A percentile compares a stretch with the other conserved stretches of the same genome.
Conservation (phyloP, 2,329 filamentous ascomycete species). For the Pseudopyricularia cyperi region DNA sequence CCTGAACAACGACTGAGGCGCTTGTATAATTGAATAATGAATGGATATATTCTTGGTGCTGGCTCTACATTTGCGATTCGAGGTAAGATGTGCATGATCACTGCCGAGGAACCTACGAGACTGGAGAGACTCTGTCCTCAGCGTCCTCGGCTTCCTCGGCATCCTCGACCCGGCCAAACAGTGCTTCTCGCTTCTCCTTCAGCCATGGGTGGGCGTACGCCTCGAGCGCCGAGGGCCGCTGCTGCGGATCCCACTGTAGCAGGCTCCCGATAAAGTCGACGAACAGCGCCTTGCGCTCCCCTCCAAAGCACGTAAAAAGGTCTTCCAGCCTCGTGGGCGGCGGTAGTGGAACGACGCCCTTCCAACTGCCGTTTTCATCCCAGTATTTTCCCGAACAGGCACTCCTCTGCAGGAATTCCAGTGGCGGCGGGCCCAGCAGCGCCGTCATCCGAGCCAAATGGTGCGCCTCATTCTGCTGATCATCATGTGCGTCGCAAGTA, state of each 20-base stretch:
- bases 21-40: not conserved
- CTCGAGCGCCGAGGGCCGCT: not conserved
- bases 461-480: not conserved
- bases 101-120: no score
- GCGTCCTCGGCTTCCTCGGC: not conserved
- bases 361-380: not conserved
- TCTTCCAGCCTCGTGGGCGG: not conserved
- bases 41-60: not conserved
- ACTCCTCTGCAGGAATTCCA: not conserved
- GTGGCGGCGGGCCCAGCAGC: not conserved
- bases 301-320: not conserved
- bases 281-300: not conserved
- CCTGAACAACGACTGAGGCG: conserved; percentile 32
- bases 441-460: not conserved
- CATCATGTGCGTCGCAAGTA: not conserved
- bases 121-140: not conserved
- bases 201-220: not conserved
- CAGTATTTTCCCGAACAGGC: not conserved
- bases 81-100: not conserved
- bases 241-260: not conserved
- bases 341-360: not conserved
- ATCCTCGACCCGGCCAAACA: not conserved
- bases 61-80: not conserved
- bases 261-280: not conserved
- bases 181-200: not conserved